Conservation (phyloP, 1,139 yeast genomes). For the Debaryomycetaceae sp. region DNA sequence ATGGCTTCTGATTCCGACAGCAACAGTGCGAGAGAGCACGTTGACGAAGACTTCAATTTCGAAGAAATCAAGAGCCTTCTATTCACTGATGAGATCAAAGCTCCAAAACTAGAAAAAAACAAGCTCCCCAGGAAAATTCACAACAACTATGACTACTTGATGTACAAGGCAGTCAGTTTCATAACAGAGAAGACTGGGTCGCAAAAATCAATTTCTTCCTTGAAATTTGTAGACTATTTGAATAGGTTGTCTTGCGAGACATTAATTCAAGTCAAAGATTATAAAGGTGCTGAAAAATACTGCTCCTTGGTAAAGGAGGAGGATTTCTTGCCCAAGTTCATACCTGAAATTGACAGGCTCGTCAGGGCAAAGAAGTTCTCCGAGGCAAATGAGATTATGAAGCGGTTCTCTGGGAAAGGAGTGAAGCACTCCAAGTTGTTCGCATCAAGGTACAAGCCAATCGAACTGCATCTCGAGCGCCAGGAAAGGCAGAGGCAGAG, state of each 20-base stretch:
- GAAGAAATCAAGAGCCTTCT: constrained; percentile 20
- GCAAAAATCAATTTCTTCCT: constrained; percentile 6
- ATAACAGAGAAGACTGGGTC: constrained; percentile 13
- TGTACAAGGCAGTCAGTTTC: constrained; percentile 20
- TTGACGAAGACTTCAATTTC: constrained; percentile 25
- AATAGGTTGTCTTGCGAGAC: constrained; percentile 48
- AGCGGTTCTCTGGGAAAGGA: constrained; percentile 26
- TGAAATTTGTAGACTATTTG: constrained; percentile 29
- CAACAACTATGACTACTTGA: constrained; percentile 34
- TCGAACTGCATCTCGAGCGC: constrained; percentile 19
- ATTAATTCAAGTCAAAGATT: constrained; percentile 28
- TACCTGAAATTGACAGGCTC: constrained; percentile 43
- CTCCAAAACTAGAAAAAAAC: constrained; percentile 30
- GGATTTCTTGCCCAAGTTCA: constrained; percentile 43
- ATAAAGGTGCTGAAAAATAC: constrained; percentile 23
- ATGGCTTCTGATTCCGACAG: constrained; percentile 18
- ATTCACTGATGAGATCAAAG: constrained; percentile 23
- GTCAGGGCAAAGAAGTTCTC: constrained; percentile 37
- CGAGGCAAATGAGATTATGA: constrained; percentile 34
- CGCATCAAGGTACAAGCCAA: constrained; percentile 23
- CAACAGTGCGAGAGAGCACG: constrained; percentile 11
- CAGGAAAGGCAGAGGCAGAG: constrained; percentile 37
- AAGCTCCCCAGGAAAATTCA: constrained; percentile 21
- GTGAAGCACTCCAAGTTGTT: constrained; percentile 40
- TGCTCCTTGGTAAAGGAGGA: constrained; percentile 35